Conservation (phyloP, 1,139 yeast genomes). For the Geotrichum siamense region DNA sequence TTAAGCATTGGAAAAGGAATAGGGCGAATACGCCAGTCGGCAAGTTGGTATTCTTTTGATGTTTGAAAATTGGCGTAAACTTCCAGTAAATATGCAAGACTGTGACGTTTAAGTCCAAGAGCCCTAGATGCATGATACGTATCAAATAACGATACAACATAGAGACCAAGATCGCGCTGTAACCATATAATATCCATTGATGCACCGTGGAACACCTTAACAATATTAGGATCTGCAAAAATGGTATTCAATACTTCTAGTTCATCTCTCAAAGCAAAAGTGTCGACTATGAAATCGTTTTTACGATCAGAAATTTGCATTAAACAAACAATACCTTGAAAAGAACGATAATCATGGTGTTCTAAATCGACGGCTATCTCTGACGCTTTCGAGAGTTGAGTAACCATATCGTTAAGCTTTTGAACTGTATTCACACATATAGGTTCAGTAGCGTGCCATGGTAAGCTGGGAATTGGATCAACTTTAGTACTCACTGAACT, state of each 20-base stretch:
- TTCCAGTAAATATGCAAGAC: constrained; percentile 79
- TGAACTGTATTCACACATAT: constrained; percentile 64
- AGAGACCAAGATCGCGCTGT: constrained; percentile 90
- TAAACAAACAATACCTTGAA: constrained; percentile 81
- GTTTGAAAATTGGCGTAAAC: constrained; percentile 77
- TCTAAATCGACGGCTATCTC: constrained; percentile 95
- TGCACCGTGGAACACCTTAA: constrained; percentile 94
- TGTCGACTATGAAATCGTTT: constrained; percentile 80
- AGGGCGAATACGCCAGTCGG: constrained; percentile 96
- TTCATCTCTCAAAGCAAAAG: constrained; percentile 66
- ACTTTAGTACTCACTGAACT: constrained; percentile 41
- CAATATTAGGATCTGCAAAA: constrained; percentile 70
- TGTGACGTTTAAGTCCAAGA: constrained; percentile 70
- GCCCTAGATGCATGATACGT: constrained; percentile 84
- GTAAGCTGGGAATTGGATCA: constrained; percentile 50
- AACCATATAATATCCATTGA: constrained; percentile 96
- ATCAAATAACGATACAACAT: constrained; percentile 83
- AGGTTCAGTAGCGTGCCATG: constrained; percentile 63
- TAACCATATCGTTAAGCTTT: constrained; percentile 48
- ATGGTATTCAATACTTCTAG: constrained; percentile 59
- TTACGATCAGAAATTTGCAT: constrained; percentile 87
- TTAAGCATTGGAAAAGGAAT: constrained; percentile 66
- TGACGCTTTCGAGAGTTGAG: constrained; percentile 42
- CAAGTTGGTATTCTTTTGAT: constrained; percentile 88
- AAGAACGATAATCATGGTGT: constrained; percentile 89